Percentiles rank a stretch among this genome's conserved stretches.
These are phyloP conservation scores for Aspergillus sojae DNA, from an alignment of 2,329 filamentous ascomycete species.

Conservation along the genomic window DNA sequence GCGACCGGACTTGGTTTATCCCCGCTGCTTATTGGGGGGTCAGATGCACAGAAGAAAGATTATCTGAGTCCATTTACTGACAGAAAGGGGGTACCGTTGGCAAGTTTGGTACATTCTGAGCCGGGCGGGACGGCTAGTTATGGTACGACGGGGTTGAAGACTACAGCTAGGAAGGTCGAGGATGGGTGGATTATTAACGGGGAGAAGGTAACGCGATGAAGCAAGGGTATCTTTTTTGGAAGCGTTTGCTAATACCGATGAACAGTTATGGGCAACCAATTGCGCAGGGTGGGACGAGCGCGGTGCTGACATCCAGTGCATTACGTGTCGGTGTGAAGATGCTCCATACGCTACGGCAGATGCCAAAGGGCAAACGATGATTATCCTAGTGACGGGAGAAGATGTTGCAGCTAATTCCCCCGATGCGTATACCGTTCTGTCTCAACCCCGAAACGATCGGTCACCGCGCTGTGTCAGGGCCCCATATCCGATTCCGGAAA, in stretches of 20 bases:
- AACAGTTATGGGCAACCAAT: slow-evolving; percentile 60
- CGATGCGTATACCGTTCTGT: slow-evolving; percentile 50
- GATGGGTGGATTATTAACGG: slow-evolving; percentile 57
- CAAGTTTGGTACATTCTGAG: slow-evolving; percentile 56
- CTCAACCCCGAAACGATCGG: slow-evolving; percentile 52
- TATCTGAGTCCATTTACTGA: slow-evolving; percentile 54
- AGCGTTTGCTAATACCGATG: no score
- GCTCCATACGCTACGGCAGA: slow-evolving; percentile 3
- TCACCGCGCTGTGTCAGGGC: slow-evolving; percentile 53
- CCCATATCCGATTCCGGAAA: slow-evolving; percentile 43
- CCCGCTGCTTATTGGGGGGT: slow-evolving; percentile 51
- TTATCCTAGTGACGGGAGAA: slow-evolving; percentile 54
- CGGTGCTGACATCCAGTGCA: slow-evolving; percentile 56
- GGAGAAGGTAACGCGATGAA: slow-evolving; percentile 33
- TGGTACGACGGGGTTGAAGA: slow-evolving; percentile 52
- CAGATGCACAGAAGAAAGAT: slow-evolving; percentile 34
- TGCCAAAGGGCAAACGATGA: slow-evolving; percentile 35
- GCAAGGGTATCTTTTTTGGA: no score
- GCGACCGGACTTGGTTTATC: slow-evolving; percentile 56
- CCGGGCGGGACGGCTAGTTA: slow-evolving; percentile 54
- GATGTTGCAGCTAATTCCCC: slow-evolving; percentile 50
- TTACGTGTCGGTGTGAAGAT: slow-evolving; percentile 51
- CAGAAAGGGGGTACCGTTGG: slow-evolving; percentile 50
- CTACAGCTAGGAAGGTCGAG: slow-evolving; percentile 52
- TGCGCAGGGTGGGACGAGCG: slow-evolving; percentile 56